Conservation (phyloP, 2,329 filamentous ascomycete genomes). For the Botrytis galanthina region DNA sequence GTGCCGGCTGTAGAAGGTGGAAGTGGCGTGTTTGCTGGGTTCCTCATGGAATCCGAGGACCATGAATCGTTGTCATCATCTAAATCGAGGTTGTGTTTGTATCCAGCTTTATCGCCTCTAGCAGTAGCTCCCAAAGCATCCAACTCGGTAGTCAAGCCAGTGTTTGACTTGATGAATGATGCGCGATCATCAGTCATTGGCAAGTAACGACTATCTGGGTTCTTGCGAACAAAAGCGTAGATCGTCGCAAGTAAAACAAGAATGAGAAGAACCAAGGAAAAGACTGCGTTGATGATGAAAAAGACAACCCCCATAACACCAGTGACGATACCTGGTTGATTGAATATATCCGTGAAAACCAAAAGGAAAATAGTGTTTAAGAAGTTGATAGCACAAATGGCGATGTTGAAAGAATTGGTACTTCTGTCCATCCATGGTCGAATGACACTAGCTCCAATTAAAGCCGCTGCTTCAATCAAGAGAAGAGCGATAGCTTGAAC, state of each 20-base stretch:
- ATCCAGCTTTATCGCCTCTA: constrained; percentile 71
- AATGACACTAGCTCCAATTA: constrained; percentile 76
- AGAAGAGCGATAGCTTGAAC: constrained; percentile 81
- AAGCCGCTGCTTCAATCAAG: constrained; percentile 73
- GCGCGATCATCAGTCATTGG: constrained; percentile 95
- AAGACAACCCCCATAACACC: constrained; percentile 87
- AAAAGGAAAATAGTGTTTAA: constrained; percentile 85
- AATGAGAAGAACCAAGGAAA: constrained; percentile 77
- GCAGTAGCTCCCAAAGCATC: constrained; percentile 88
- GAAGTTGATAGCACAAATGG: constrained; percentile 87
- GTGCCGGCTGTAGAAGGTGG: constrained; percentile 38
- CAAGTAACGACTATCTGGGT: constrained; percentile 91
- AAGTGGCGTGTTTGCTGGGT: constrained; percentile 41
- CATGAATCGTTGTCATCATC: constrained; percentile 71
- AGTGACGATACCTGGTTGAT: constrained; percentile 76
- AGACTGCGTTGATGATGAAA: constrained; percentile 82
- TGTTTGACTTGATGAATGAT: constrained; percentile 96
- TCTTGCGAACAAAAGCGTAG: constrained; percentile 85
- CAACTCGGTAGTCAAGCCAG: constrained; percentile 82
- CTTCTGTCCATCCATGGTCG: constrained; percentile 99
- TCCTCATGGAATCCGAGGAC: constrained; percentile 55
- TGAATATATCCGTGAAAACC: constrained; percentile 84
- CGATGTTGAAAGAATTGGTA: constrained; percentile 94
- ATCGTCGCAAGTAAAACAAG: constrained; percentile 75
- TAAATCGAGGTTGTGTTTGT: constrained; percentile 59